A percentile compares a stretch with the other conserved stretches of the same genome.
Evolutionary conservation across 176 grass and related monocot genomes (phyloP).

Genomic region (Avena eriantha): DNA sequence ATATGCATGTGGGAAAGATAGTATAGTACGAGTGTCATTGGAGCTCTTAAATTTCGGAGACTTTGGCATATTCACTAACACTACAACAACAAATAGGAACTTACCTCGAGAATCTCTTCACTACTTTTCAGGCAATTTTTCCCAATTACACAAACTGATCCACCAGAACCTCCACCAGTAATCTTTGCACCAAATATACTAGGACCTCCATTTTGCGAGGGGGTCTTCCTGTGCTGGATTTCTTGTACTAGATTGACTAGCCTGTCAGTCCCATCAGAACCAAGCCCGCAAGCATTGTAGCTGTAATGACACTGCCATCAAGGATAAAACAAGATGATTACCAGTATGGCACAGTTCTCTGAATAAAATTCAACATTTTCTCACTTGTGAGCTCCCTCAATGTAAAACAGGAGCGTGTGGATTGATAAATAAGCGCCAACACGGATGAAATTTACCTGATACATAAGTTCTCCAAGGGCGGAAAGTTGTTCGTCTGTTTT

Average conservation of each 20-base stretch:
- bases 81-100: not conserved
- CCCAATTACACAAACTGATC: constrained; percentile 84
- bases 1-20: not conserved
- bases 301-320: constrained; percentile 87
- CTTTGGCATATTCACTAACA: not conserved
- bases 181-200: constrained; percentile 94
- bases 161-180: constrained; percentile 85
- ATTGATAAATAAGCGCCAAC: not conserved
- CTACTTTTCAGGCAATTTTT: constrained; percentile 83
- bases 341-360: not conserved
- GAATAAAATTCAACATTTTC: not conserved
- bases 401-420: not conserved
- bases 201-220: constrained; percentile 41
- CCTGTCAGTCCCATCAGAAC: constrained; percentile 85
- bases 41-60: not conserved
- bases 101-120: constrained; percentile 84
- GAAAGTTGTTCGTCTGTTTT: constrained; percentile 91
- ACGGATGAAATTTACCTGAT: constrained; percentile 64
- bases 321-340: constrained; percentile 24
- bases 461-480: constrained; percentile 90
- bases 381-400: not conserved
- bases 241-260: constrained; percentile 94
- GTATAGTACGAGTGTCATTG: not conserved
- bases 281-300: constrained; percentile 89
- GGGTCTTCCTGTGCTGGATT: constrained; percentile 75